Evolutionary conservation across 169 alveolate species (phyloP).

Genomic region (Sarcocystis neurona): DNA sequence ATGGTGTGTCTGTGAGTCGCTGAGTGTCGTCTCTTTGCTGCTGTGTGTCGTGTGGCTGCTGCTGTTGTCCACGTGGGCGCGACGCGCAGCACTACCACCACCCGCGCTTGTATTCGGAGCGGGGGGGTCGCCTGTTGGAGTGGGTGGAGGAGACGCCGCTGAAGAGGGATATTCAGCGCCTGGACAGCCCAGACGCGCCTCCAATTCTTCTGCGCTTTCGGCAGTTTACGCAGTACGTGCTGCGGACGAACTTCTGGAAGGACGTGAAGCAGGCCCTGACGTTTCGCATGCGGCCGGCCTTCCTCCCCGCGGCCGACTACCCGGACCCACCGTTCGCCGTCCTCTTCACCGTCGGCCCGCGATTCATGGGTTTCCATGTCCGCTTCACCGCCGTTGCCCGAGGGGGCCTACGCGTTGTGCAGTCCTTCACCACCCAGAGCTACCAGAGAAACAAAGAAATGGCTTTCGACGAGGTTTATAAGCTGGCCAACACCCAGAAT

Average conservation of each 20-base stretch:
- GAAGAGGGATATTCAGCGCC: constrained; percentile 3
- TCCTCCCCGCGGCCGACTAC: constrained; percentile 44
- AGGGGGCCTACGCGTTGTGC: constrained; percentile 84
- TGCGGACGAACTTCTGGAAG: constrained; percentile 76
- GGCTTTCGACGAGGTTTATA: constrained; percentile 82
- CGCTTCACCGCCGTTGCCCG: constrained; percentile 79
- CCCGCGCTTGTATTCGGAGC: constrained; percentile 27
- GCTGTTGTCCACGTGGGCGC: too few species aligned
- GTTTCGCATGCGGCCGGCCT: constrained; percentile 72
- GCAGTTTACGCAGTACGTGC: constrained; percentile 70
- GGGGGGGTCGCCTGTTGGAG: background rate
- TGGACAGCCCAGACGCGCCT: constrained; percentile 32
- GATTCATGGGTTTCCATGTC: constrained; percentile 76
- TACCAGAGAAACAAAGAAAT: constrained; percentile 76
- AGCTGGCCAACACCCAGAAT: constrained; percentile 80
- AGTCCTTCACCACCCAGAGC: constrained; percentile 60
- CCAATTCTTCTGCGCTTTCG: constrained; percentile 72
- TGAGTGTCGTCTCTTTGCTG: too few species aligned
- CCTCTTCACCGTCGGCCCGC: constrained; percentile 30
- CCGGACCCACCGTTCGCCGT: constrained; percentile 20
- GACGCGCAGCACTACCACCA: background rate
- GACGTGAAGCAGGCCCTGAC: constrained; percentile 73
- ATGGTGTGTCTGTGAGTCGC: too few species aligned
- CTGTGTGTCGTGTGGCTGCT: too few species aligned
- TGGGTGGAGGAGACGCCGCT: constrained; percentile 16